Conservation (phyloP, 768 basidiomycete species). For the Macrolepiota albuminosa region DNA sequence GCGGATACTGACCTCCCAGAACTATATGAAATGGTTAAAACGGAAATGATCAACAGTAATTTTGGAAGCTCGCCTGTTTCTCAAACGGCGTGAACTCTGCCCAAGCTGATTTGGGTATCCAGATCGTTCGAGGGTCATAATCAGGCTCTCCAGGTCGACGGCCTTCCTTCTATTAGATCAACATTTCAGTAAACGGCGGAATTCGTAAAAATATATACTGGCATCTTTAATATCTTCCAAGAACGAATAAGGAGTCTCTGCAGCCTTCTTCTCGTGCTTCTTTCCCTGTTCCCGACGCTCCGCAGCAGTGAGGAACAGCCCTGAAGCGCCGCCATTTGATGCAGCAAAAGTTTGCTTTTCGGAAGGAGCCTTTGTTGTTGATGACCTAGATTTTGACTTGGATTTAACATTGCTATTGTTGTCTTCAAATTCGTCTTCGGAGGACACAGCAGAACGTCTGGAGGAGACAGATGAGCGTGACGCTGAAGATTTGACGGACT, state of each 20-base stretch:
- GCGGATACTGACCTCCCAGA: slow-evolving; percentile 58
- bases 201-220: slow-evolving; percentile 17
- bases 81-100: slow-evolving; percentile 90
- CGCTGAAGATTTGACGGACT: slow-evolving; percentile 42
- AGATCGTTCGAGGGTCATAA: slow-evolving; percentile 88
- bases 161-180: slow-evolving; percentile 64
- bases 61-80: slow-evolving; percentile 55
- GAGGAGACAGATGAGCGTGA: slow-evolving; percentile 51
- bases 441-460: slow-evolving; percentile 29
- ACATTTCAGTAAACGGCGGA: neutral
- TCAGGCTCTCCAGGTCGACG: slow-evolving; percentile 71
- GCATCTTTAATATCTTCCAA: slow-evolving; percentile 71
- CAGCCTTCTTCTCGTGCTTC: slow-evolving; percentile 78
- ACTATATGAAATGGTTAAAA: slow-evolving; percentile 33
- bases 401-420: slow-evolving; percentile 33
- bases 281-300: slow-evolving; percentile 70
- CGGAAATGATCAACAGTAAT: neutral
- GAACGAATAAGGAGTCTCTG: slow-evolving; percentile 76
- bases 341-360: slow-evolving; percentile 18
- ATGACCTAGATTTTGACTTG: slow-evolving; percentile 28
- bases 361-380: slow-evolving; percentile 20
- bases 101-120: slow-evolving; percentile 76
- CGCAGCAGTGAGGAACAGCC: slow-evolving; percentile 74
- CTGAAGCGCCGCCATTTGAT: slow-evolving; percentile 18
- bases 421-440: slow-evolving; percentile 34